Percentiles rank a stretch among this genome's conserved stretches.
Conservation (phyloP, 306 rosid species). For the Styphnolobium japonicum region DNA sequence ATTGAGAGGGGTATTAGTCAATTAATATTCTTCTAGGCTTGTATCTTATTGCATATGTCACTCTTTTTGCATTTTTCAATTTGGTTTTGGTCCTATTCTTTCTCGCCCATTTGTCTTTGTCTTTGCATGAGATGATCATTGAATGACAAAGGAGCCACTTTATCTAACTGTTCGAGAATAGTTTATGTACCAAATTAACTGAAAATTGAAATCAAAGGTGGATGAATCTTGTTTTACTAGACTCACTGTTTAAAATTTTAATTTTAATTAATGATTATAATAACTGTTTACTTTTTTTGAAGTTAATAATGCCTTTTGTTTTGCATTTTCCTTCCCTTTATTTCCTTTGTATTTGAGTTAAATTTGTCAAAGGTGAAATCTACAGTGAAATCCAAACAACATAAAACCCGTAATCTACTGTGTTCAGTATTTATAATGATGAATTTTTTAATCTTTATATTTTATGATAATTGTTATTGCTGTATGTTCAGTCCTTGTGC, state of each 20-base stretch:
- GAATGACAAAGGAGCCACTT: slow-evolving; percentile 9
- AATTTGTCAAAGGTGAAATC: slow-evolving; percentile 40
- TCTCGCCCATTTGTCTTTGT: slow-evolving; percentile 15
- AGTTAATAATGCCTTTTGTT: slow-evolving; percentile 12
- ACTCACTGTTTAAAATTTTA: neutral
- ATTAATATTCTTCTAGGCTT: slow-evolving; percentile 21
- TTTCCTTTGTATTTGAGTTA: slow-evolving; percentile 3
- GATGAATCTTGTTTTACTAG: neutral
- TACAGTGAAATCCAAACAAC: slow-evolving; percentile 30
- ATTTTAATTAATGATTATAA: neutral
- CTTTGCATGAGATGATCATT: slow-evolving; percentile 34
- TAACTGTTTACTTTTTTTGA: slow-evolving; percentile 18
- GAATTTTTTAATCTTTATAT: neutral
- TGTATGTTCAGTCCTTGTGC: neutral
- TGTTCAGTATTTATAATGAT: slow-evolving; percentile 29
- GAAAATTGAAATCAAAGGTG: slow-evolving; percentile 29
- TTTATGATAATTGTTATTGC: neutral
- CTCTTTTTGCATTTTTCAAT: slow-evolving; percentile 8
- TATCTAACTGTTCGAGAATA: slow-evolving; percentile 22
- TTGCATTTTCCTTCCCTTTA: neutral
- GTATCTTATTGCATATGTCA: slow-evolving; percentile 36
- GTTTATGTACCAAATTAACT: slow-evolving; percentile 33
- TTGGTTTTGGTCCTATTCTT: slow-evolving; percentile 16
- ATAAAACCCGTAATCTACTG: slow-evolving; percentile 27
- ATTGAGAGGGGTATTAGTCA: neutral